These are phyloP conservation scores for Aspergillus funiculosus DNA, from an alignment of 495 filamentous ascomycete species.

Conservation along the genomic window DNA sequence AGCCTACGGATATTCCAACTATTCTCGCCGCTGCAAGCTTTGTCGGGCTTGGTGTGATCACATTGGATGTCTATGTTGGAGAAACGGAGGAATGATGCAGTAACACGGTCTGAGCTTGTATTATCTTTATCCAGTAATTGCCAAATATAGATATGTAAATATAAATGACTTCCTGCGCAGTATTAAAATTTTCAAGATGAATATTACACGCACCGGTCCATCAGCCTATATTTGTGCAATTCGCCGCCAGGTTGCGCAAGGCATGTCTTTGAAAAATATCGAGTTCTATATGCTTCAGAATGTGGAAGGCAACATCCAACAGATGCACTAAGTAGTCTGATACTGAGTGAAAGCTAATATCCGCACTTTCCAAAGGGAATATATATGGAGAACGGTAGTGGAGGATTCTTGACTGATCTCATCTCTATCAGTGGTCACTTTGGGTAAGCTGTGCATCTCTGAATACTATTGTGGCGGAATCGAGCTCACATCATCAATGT, in stretches of 20 bases:
- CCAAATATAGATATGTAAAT: conserved; percentile 27
- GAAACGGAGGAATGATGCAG: conserved; percentile 48
- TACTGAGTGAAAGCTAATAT: not conserved
- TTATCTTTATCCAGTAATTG: no score
- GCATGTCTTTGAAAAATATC: conserved; percentile 43
- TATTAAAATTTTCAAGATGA: conserved; percentile 36
- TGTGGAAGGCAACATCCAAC: conserved; percentile 17
- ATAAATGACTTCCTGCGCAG: conserved; percentile 40
- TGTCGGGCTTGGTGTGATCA: conserved; percentile 52
- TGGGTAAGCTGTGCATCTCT: conserved; percentile 21
- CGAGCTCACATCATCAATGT: no score
- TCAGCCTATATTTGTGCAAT: conserved; percentile 23
- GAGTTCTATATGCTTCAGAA: conserved; percentile 43
- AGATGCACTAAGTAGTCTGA: conserved; percentile 22
- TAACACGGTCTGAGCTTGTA: no score
- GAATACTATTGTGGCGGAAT: conserved; percentile 24
- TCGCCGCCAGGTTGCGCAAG: conserved; percentile 41
- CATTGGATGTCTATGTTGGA: conserved; percentile 69
- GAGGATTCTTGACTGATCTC: conserved; percentile 33
- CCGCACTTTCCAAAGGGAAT: no score
- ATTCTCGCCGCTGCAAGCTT: conserved; percentile 57
- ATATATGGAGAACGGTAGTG: conserved; percentile 8
- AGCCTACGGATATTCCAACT: conserved; percentile 48
- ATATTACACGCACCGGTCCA: conserved; percentile 20
- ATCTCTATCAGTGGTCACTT: conserved; percentile 11